These are phyloP conservation scores for Boletus eberwhitei DNA, from an alignment of 768 basidiomycete species.

Conservation along the genomic window DNA sequence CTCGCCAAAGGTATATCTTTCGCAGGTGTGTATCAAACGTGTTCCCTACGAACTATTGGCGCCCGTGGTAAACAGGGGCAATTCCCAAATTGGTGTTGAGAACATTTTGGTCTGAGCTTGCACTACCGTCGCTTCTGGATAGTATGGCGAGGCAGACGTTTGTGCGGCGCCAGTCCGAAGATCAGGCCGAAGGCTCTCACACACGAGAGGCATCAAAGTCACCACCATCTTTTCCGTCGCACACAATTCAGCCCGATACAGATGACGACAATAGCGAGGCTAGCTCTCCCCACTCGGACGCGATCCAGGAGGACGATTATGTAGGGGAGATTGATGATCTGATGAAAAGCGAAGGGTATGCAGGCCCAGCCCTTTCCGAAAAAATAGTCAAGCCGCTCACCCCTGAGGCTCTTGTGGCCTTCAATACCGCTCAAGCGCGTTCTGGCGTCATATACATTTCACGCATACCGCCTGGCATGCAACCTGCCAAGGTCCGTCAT, in stretches of 20 bases:
- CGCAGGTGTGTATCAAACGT: background rate
- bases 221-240: background rate
- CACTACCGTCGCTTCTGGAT: background rate
- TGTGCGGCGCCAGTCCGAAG: background rate
- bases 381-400: conserved; percentile 72
- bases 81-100: conserved; percentile 5
- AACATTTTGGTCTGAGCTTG: background rate
- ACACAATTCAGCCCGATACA: background rate
- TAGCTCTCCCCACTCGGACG: conserved; percentile 3
- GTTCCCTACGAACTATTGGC: too few relatives aligned
- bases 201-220: background rate
- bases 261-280: background rate
- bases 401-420: conserved; percentile 69
- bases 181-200: background rate
- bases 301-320: conserved; percentile 26
- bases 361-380: conserved; percentile 38
- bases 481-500: conserved; percentile 91
- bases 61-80: background rate
- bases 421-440: conserved; percentile 66
- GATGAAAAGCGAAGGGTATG: conserved; percentile 59
- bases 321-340: conserved; percentile 21
- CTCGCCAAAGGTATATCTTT: background rate
- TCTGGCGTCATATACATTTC: conserved; percentile 94
- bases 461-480: conserved; percentile 96
- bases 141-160: conserved; percentile 7